Evolutionary conservation across 371 early-diverging fungal genomes (phyloP).

Genomic region (Mucor velutinosus): DNA sequence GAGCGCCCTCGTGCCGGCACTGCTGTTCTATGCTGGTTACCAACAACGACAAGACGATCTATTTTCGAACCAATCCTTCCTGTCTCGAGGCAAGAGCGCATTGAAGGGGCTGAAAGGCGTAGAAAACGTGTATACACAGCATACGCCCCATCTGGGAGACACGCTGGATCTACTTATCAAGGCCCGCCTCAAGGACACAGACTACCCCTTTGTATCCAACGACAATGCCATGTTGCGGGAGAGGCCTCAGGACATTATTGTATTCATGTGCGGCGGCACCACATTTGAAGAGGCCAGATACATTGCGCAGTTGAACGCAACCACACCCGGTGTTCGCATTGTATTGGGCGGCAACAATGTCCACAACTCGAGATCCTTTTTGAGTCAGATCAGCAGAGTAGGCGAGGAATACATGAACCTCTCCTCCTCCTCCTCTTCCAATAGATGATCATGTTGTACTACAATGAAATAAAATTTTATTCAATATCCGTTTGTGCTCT

Average conservation of each 20-base stretch:
- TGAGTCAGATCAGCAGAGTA: conserved; percentile 13
- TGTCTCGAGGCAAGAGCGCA: conserved; percentile 80
- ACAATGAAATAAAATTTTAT: conserved; percentile 1
- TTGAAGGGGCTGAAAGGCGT: conserved; percentile 92
- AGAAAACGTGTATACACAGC: conserved; percentile 98
- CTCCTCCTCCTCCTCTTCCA: not conserved
- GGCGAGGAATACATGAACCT: conserved; percentile 16
- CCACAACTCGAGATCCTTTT: conserved; percentile 67
- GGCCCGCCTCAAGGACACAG: conserved; percentile 75
- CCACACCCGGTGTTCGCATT: conserved; percentile 76
- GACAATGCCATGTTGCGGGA: conserved; percentile 59
- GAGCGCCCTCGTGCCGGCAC: conserved; percentile 70
- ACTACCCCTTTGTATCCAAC: conserved; percentile 71
- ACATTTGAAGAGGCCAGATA: conserved; percentile 93
- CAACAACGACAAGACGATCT: conserved; percentile 88
- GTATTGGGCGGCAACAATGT: conserved; percentile 90
- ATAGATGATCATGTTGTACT: conserved; percentile 1
- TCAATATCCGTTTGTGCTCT: not conserved
- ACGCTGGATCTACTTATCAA: conserved; percentile 79
- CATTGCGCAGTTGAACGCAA: conserved; percentile 76
- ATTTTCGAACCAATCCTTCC: conserved; percentile 81
- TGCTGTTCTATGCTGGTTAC: conserved; percentile 80
- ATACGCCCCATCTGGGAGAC: conserved; percentile 82
- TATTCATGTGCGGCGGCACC: conserved; percentile 92
- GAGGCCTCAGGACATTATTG: conserved; percentile 92